Evolutionary conservation across 2,329 filamentous ascomycete genomes (phyloP), one percentile per base, ranked within the genome.

Genomic region (Cordyceps fumosorosea): DNA sequence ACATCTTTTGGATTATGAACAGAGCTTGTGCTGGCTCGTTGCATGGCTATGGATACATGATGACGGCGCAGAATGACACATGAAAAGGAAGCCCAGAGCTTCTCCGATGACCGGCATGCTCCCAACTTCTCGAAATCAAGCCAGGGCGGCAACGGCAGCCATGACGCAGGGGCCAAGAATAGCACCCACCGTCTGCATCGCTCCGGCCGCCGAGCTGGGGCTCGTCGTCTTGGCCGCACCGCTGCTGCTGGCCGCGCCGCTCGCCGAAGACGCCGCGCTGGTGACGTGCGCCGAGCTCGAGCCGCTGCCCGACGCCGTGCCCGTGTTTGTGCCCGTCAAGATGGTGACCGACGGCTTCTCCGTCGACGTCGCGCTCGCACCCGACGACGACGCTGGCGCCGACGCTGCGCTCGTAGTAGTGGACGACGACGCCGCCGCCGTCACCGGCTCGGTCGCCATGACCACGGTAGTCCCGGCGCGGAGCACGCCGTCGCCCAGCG

Each of bases 401-500:
- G 37, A n/a, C 5, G 53, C 26, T 2, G 53, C 26, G 2, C 24
- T 16, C 3, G 42, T n/a, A 7, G 34, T 11, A 12, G 51, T 10
- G 8, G 20, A 3, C 14, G n/a, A 16, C 1, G 50, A 12, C 11
- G 51, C 1, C 10, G n/a, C 5, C 51, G 32, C 11, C 51, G 20
- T 22, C 32, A 54, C 51, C 5, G 51, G 52, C 4, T 34, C 20
- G 11, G 53, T 47, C 10, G 54, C 42, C 1, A 32, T 6, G 3
- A n/a, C 24, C n/a, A 47, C 54, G 40, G 24, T 50, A 8, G 18
- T 37, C 24, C 40, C 26, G 20, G n/a, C 26, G n/a, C 8, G 18
- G 11, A 48, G 5, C n/a, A 37, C 37, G 26, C 26, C 55, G 8
- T 58, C 50, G n/a, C 64, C 67, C 22, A 68, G 61, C 24, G 72